Conservation (phyloP, 2,329 filamentous ascomycete species). For the Alternaria rosae region DNA sequence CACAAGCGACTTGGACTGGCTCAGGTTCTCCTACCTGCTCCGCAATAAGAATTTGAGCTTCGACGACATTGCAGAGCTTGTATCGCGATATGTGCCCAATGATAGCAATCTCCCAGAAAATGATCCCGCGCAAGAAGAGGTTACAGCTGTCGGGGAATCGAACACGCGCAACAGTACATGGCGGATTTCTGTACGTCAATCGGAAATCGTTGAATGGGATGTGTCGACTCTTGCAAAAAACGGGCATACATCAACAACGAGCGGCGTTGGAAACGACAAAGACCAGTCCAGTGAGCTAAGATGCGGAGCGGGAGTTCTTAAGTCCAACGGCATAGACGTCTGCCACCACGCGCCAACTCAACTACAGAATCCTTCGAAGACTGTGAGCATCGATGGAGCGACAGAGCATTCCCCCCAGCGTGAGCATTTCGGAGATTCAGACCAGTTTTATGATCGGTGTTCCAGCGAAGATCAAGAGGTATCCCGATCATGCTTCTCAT, state of each 20-base stretch:
- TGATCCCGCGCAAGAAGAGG: neutral
- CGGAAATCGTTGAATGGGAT: neutral
- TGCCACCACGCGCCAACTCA: neutral
- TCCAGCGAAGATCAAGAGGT: neutral
- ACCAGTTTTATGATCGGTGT: neutral
- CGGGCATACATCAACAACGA: neutral
- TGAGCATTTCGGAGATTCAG: neutral
- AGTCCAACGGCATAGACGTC: neutral
- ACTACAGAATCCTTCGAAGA: neutral
- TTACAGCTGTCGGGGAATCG: neutral
- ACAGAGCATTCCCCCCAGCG: neutral
- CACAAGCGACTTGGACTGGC: constrained; percentile 1
- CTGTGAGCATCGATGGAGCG: neutral
- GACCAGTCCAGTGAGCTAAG: neutral
- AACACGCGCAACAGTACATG: neutral
- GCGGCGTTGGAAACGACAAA: neutral
- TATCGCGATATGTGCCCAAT: neutral
- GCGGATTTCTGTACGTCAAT: neutral
- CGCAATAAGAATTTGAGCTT: constrained; percentile 5
- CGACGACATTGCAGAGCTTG: constrained; percentile 5
- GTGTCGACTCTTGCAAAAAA: neutral
- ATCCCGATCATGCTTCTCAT: constrained; percentile 5
- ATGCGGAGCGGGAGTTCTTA: neutral
- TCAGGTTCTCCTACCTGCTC: constrained; percentile 2
- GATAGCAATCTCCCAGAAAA: neutral